Evolutionary conservation across 2,329 filamentous ascomycete genomes (phyloP).

Genomic region (Diaporthe sp.): DNA sequence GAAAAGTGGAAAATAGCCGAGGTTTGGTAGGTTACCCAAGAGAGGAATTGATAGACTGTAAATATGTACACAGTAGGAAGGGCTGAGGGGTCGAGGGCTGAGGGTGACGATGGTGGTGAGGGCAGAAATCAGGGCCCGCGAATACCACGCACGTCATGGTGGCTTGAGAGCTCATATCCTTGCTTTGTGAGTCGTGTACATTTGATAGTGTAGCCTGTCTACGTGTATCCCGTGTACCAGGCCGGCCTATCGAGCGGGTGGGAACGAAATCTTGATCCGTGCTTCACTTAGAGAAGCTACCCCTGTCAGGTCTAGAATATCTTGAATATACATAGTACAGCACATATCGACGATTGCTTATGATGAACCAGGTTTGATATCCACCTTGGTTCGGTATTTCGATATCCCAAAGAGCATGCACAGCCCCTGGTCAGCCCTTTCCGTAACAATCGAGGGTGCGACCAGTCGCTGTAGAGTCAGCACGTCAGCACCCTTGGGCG

Average conservation of each 20-base stretch:
- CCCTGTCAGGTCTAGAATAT: conserved; percentile 3
- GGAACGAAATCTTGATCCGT: conserved; percentile 12
- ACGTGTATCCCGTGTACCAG: neutral
- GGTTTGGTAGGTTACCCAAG: neutral
- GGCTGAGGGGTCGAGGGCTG: neutral
- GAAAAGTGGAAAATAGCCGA: neutral
- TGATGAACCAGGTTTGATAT: neutral
- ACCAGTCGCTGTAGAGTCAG: neutral
- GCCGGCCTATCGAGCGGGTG: neutral
- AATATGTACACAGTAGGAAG: neutral
- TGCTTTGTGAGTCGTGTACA: conserved; percentile 19
- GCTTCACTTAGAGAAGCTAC: conserved; percentile 20
- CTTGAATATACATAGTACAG: neutral
- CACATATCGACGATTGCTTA: neutral
- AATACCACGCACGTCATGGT: conserved; percentile 27
- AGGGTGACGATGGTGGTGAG: conserved; percentile 7
- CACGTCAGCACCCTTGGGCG: conserved; percentile 2
- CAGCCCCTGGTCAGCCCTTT: too few relatives aligned
- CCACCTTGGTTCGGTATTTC: neutral
- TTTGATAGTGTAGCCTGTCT: neutral
- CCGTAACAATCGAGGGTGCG: neutral
- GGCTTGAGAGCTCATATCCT: conserved; percentile 19
- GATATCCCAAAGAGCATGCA: neutral
- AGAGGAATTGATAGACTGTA: neutral
- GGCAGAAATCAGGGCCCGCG: neutral